Evolutionary conservation across 805 yeast genomes (phyloP), one percentile per base, ranked within the genome.

Genomic region (Yamadazyma sp.): DNA sequence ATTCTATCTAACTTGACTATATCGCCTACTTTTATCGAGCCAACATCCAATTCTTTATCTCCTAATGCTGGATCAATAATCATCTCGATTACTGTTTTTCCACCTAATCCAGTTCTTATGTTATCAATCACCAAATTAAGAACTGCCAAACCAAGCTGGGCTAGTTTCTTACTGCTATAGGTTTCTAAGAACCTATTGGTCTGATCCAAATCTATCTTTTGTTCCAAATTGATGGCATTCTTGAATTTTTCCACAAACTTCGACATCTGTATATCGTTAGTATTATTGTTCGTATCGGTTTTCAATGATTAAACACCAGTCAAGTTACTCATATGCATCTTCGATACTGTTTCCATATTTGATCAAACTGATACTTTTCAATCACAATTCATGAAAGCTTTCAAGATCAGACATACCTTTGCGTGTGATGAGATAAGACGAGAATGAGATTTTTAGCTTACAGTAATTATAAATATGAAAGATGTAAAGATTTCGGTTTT

Each of bases 71-170:
- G 63, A 43, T 84, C 91, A 19, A 67, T 60, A 12, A 49, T 65
- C 34, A 91, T 57, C 44, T 86, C 95, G 10, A 86, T 47, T 4
- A 82, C 64, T 1, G 78, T 65, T 39, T 80, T 76, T 2, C 96
- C 96, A 11, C 86, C 94, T 7, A 86, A 60, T 0, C 95, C 95
- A 0, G 89, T 82, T 36, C 82, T 66, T 2, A 84, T 58, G 36
- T 78, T 76, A n/a, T 71, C 70, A 10, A 82, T 61, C 0, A 62
- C 53, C 31, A 91, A 62, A 55, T 88, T 85, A 31, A 79, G 55
- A 4, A 86, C 65, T 0, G 97, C 97, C 17, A 85, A 62, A 0
- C 96, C 97, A 34, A 75, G 69, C 8, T 65, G 59, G 0, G 82
- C 82, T n/a, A 91, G 65, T 36, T 70, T 69, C 51, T 82, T 81